Conservation (phyloP, 2,329 filamentous ascomycete genomes). For the Fusarium chlamydosporum region DNA sequence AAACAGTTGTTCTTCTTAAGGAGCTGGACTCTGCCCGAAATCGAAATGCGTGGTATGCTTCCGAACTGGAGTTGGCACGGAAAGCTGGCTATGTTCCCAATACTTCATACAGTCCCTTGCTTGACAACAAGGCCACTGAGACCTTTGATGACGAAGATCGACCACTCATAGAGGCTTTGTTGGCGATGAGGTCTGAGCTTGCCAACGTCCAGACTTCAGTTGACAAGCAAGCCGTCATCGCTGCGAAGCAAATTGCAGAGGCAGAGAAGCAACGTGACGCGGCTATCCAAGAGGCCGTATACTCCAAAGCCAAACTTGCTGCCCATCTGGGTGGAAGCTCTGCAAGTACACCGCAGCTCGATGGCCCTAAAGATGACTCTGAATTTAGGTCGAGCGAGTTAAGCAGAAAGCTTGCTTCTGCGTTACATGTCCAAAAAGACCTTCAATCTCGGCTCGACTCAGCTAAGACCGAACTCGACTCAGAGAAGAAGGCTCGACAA, state of each 20-base stretch:
- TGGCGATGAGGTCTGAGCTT: constrained; percentile 91
- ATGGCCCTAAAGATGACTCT: constrained; percentile 73
- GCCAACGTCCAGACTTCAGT: constrained; percentile 91
- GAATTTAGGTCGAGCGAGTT: constrained; percentile 73
- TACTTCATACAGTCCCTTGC: constrained; percentile 75
- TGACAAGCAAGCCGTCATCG: constrained; percentile 86
- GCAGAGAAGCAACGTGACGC: constrained; percentile 94
- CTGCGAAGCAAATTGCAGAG: constrained; percentile 91
- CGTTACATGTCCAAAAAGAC: constrained; percentile 83
- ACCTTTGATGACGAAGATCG: constrained; percentile 92
- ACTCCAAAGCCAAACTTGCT: constrained; percentile 92
- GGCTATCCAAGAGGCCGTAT: constrained; percentile 94
- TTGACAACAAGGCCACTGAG: constrained; percentile 83
- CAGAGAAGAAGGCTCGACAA: constrained; percentile 84
- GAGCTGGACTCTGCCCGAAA: constrained; percentile 89
- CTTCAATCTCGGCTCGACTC: constrained; percentile 82
- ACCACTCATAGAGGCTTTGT: constrained; percentile 89
- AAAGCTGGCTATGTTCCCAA: constrained; percentile 89
- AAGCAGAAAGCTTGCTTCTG: constrained; percentile 83
- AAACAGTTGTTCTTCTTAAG: constrained; percentile 82
- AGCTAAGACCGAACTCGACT: constrained; percentile 77
- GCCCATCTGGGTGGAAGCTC: constrained; percentile 78
- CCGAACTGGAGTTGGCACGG: constrained; percentile 90
- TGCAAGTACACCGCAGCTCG: constrained; percentile 70
- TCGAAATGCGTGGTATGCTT: constrained; percentile 96